Percentiles rank a stretch among this genome's conserved stretches.
Evolutionary conservation across 202 grass and related monocot genomes (phyloP).

Genomic region (Cymbopogon flexuosus): DNA sequence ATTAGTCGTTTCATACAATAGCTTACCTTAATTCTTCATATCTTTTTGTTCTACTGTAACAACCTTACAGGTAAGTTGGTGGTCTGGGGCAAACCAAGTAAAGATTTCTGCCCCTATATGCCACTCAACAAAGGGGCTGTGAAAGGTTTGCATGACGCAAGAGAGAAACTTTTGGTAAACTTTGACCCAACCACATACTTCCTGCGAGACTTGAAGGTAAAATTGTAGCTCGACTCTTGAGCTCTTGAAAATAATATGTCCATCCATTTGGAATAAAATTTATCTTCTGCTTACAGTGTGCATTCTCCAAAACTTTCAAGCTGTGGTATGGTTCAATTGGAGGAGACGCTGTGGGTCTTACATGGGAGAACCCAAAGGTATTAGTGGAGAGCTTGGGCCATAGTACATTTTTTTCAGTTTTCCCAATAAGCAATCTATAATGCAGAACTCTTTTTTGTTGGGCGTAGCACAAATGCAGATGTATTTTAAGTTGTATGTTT

Average conservation of each 20-base stretch:
- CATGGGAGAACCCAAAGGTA: conserved; percentile 88
- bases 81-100: conserved; percentile 65
- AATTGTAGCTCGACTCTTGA: not conserved
- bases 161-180: conserved; percentile 77
- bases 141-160: conserved; percentile 55
- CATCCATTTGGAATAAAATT: not conserved
- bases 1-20: conserved; percentile 21
- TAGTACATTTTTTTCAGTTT: conserved; percentile 1
- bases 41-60: conserved; percentile 29
- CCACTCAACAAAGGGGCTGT: conserved; percentile 33
- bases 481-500: conserved; percentile 17
- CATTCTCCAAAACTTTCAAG: conserved; percentile 64
- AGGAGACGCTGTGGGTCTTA: conserved; percentile 82
- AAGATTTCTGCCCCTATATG: conserved; percentile 72
- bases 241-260: not conserved
- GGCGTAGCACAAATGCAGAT: not conserved
- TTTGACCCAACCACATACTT: conserved; percentile 72
- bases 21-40: not conserved
- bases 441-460: not conserved
- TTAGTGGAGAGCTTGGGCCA: not conserved
- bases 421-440: not conserved
- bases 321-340: conserved; percentile 83
- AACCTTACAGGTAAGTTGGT: conserved; percentile 58
- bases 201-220: conserved; percentile 74
- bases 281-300: conserved; percentile 45